Conservation (phyloP, 805 yeast species). For the Candida silvicultrix region DNA sequence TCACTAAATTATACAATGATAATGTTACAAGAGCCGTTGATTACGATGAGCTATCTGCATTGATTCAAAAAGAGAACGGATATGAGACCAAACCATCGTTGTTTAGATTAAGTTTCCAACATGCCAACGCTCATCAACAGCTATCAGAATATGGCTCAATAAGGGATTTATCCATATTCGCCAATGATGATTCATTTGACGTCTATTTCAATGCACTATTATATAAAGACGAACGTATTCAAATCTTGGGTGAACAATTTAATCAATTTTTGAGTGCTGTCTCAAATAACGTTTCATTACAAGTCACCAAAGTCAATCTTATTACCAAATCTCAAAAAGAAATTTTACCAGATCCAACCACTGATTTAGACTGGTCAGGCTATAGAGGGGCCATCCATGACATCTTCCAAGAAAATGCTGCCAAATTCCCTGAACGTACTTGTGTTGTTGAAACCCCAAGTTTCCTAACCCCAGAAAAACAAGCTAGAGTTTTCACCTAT, state of each 20-base stretch:
- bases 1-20: constrained; percentile 33
- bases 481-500: constrained; percentile 74
- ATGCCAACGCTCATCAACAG: constrained; percentile 24
- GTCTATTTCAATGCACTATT: constrained; percentile 72
- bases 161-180: constrained; percentile 60
- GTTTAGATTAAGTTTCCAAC: constrained; percentile 51
- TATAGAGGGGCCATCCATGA: constrained; percentile 96
- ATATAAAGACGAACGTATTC: constrained; percentile 64
- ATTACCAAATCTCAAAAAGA: constrained; percentile 58
- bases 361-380: constrained; percentile 82
- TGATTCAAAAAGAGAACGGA: constrained; percentile 41
- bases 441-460: constrained; percentile 92
- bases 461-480: constrained; percentile 40
- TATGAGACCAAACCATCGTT: constrained; percentile 56
- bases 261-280: constrained; percentile 40
- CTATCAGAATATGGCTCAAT: constrained; percentile 38
- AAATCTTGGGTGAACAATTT: constrained; percentile 68
- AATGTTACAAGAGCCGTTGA: constrained; percentile 30
- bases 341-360: constrained; percentile 80
- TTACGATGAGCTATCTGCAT: constrained; percentile 49
- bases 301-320: constrained; percentile 58
- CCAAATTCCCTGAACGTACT: constrained; percentile 72
- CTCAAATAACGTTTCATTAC: constrained; percentile 27
- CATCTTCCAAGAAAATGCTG: constrained; percentile 85
- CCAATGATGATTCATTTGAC: constrained; percentile 28